Evolutionary conservation across 2,329 filamentous ascomycete genomes (phyloP), one percentile per base, ranked within the genome.

Genomic region (Exophiala phaeomuriformis): DNA sequence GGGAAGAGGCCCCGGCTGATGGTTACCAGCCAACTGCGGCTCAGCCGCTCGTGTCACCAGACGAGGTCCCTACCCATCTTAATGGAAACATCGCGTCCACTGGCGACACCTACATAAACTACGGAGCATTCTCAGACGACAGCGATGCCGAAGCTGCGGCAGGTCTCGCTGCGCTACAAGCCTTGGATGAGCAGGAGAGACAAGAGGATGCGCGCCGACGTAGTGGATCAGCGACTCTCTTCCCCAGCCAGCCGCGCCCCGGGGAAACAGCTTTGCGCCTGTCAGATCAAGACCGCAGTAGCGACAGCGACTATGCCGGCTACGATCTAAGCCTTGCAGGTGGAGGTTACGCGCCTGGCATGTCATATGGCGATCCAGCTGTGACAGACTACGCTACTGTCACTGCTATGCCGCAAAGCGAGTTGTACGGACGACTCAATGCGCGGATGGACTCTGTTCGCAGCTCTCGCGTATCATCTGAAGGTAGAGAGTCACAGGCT

Each of bases 111-210:
- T 71, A 72, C 53, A 68, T 73, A 37, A 73, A 74, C 55, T 73
- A 75, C 54, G 72, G 71, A 55, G 71, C 72, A 4, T 77, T 77
- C 61, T 76, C 76, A 58, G 86, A 91, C 51, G 89, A 94, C 47
- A 94, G 89, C 65, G 91, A 97, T 65, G 83, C 86, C 0, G 91
- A 96, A 68, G 91, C 86, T 19, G 84, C 86, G 37, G 88, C 88
- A 56, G 91, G 93, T 10, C 73, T 94, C 48, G 80, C 87, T 66
- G 90, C 90, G 61, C 82, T 97, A 78, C 83, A 83, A 54, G 82
- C 90, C 71, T 90, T 89, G 3, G 89, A 95, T 57, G 81, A 89
- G 67, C 77, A 83, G 66, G 87, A 94, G 55, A 82, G 83, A 47
- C 76, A 67, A 29, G 69, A 71, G 43, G 64, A 77, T 56, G 73